Conservation (phyloP, 768 basidiomycete genomes). For the Trichaptum fuscoviolaceum region DNA sequence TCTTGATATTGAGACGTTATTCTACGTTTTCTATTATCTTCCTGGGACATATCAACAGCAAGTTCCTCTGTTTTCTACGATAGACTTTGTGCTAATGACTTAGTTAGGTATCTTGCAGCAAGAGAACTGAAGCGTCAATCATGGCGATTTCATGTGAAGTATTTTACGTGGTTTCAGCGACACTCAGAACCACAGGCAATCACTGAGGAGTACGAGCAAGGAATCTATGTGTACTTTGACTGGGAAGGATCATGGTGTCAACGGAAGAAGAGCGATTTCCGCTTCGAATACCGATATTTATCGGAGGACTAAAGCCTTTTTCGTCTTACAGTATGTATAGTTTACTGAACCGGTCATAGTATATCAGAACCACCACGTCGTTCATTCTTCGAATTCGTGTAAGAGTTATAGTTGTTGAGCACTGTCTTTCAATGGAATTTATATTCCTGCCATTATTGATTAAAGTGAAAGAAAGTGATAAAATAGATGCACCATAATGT, state of each 20-base stretch:
- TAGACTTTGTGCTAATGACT: slow-evolving; percentile 6
- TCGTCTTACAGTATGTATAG: slow-evolving; percentile 5
- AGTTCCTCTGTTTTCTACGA: slow-evolving; percentile 23
- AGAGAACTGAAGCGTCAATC: slow-evolving; percentile 96
- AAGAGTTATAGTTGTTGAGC: slow-evolving; percentile 21
- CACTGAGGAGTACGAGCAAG: slow-evolving; percentile 99
- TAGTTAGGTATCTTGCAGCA: slow-evolving; percentile 81
- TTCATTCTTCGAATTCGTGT: slow-evolving; percentile 4
- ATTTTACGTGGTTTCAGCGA: slow-evolving; percentile 99
- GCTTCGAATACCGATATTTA: slow-evolving; percentile 92
- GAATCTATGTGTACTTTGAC: slow-evolving; percentile 98
- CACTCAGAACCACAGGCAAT: slow-evolving; percentile 98
- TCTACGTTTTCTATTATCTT: slow-evolving; percentile 98
- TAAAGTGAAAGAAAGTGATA: slow-evolving; percentile 10
- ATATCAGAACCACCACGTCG: not conserved
- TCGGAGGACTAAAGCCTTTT: slow-evolving; percentile 66
- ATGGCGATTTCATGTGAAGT: slow-evolving; percentile 99
- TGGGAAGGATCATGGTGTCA: slow-evolving; percentile 99
- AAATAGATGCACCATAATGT: slow-evolving; percentile 6
- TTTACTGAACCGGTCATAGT: slow-evolving; percentile 3
- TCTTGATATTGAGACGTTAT: slow-evolving; percentile 94
- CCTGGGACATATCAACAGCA: slow-evolving; percentile 98
- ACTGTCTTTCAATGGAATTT: not conserved
- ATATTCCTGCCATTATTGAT: slow-evolving; percentile 11
- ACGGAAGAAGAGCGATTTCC: slow-evolving; percentile 96